Percentiles rank a stretch among this genome's conserved stretches.
These are phyloP conservation scores for Tolypocladium capitatum DNA, from an alignment of 2,329 filamentous ascomycete genomes.

Conservation along the genomic window DNA sequence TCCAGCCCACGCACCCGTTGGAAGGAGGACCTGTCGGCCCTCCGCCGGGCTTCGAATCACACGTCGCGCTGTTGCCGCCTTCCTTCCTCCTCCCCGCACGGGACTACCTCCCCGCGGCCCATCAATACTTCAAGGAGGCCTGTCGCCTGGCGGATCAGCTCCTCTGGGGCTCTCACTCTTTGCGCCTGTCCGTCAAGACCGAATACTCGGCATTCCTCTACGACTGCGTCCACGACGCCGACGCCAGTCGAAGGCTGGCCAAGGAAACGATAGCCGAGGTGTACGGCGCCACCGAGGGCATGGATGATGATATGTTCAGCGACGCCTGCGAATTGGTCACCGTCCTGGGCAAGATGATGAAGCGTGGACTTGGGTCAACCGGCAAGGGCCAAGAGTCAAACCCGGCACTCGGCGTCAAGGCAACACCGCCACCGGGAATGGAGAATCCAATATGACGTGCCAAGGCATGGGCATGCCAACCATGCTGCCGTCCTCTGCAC, in stretches of 20 bases:
- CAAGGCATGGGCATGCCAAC: background rate
- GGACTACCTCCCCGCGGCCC: constrained; percentile 74
- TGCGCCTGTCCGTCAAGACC: constrained; percentile 79
- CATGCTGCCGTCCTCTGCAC: background rate
- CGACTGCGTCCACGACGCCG: constrained; percentile 76
- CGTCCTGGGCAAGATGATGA: constrained; percentile 79
- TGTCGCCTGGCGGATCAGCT: constrained; percentile 59
- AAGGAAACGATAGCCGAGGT: constrained; percentile 78
- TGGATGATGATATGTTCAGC: constrained; percentile 90
- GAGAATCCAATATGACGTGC: constrained; percentile 26
- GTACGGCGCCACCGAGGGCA: constrained; percentile 79
- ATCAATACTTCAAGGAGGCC: constrained; percentile 68
- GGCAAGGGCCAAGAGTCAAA: constrained; percentile 20
- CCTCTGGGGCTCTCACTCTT: constrained; percentile 76
- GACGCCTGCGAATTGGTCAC: constrained; percentile 83
- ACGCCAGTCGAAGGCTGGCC: constrained; percentile 63
- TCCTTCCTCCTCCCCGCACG: constrained; percentile 68
- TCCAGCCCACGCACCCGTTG: constrained; percentile 34
- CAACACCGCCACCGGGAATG: constrained; percentile 23
- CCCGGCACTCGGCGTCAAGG: constrained; percentile 9
- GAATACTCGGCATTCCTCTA: constrained; percentile 90
- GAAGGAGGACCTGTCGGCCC: constrained; percentile 46
- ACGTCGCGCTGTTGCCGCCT: constrained; percentile 31
- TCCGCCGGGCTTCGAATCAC: constrained; percentile 39
- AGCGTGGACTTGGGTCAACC: constrained; percentile 44